A percentile compares a stretch with the other conserved stretches of the same genome.
phyloP scores from a whole-genome alignment of 768 basidiomycete species.

The Leucosporidium scottii region DNA sequence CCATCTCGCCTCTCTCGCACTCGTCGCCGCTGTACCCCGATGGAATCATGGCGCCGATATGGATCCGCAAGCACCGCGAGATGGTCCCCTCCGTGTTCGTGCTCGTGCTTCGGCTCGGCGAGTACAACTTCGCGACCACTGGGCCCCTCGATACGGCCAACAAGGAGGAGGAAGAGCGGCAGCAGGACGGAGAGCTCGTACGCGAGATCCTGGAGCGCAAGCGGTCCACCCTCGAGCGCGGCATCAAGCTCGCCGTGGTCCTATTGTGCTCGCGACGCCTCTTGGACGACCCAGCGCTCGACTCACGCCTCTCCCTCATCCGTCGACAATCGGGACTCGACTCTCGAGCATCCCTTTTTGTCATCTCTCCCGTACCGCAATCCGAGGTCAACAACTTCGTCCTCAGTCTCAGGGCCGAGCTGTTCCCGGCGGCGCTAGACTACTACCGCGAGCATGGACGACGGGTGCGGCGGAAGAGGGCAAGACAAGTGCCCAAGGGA shows the following conservation, averaged over 20 bases:
- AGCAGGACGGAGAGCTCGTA: constrained; percentile 66
- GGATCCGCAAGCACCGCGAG: constrained; percentile 91
- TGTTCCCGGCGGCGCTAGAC: constrained; percentile 81
- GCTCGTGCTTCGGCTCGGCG: constrained; percentile 65
- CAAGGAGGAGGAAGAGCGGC: constrained; percentile 62
- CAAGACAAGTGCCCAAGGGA: constrained; percentile 16
- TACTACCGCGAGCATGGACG: constrained; percentile 91
- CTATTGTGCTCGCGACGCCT: constrained; percentile 79
- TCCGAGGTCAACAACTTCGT: constrained; percentile 84
- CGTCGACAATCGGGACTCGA: constrained; percentile 81
- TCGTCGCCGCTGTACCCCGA: constrained; percentile 88
- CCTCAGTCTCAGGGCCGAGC: constrained; percentile 73
- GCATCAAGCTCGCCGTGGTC: constrained; percentile 90
- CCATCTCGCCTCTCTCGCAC: constrained; percentile 83
- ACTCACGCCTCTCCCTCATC: constrained; percentile 75
- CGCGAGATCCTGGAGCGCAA: constrained; percentile 72
- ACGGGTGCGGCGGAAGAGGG: constrained; percentile 77
- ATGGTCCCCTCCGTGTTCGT: constrained; percentile 90
- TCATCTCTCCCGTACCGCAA: constrained; percentile 83
- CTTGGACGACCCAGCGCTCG: constrained; percentile 79
- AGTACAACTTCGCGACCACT: constrained; percentile 42
- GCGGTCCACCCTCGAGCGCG: constrained; percentile 69
- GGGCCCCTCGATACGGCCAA: constrained; percentile 13
- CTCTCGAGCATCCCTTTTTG: constrained; percentile 85
- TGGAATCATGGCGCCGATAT: constrained; percentile 92